phyloP scores from a whole-genome alignment of 2,329 filamentous ascomycete species.

The Botrytis squamosa region DNA sequence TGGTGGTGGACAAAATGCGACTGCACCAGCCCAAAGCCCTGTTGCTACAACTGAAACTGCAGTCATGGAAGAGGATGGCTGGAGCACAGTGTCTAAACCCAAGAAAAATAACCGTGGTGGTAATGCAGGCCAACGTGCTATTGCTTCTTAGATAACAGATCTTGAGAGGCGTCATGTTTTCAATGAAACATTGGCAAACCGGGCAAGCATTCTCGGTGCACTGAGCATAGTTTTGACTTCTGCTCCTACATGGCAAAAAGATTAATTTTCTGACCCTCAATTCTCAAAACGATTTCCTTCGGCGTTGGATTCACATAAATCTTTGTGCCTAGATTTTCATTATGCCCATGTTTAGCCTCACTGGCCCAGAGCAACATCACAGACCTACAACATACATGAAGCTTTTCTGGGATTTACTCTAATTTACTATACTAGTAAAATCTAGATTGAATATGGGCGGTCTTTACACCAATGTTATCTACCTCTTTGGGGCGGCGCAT shows the following conservation, averaged over 20 bases:
- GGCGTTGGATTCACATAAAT: conserved; percentile 35
- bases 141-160: conserved; percentile 36
- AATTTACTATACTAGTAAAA: conserved; percentile 22
- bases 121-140: conserved; percentile 35
- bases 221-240: conserved; percentile 19
- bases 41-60: conserved; percentile 41
- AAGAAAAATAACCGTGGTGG: conserved; percentile 41
- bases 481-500: conserved; percentile 13
- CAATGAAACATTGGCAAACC: conserved; percentile 19
- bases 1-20: conserved; percentile 47
- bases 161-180: conserved; percentile 16
- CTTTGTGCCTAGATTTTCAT: conserved; percentile 35
- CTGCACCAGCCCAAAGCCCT: conserved; percentile 43
- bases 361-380: conserved; percentile 23
- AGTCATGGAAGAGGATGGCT: conserved; percentile 58
- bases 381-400: conserved; percentile 12
- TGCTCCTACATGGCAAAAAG: conserved; percentile 17
- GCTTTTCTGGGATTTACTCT: conserved; percentile 3
- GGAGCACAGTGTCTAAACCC: conserved; percentile 56
- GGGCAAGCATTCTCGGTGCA: conserved; percentile 23
- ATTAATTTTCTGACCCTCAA: conserved; percentile 10
- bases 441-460: conserved; percentile 36
- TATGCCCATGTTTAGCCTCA: conserved; percentile 27
- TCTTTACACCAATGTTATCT: conserved; percentile 29
- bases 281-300: conserved; percentile 22